phyloP scores from a whole-genome alignment of 1,139 yeast genomes.

The Pichia sp. region DNA sequence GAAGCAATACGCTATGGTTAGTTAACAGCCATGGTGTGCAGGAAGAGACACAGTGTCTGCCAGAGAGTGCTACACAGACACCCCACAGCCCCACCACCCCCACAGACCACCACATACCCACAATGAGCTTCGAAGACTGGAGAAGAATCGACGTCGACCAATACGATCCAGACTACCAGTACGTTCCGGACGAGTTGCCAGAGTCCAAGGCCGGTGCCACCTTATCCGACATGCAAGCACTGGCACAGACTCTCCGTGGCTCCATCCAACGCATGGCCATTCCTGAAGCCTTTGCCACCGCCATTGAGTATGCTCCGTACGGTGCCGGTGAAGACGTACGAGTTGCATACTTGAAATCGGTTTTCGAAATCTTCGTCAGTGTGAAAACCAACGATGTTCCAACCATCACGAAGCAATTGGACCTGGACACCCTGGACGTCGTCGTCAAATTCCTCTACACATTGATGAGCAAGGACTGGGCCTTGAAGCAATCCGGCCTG shows the following conservation, averaged over 20 bases:
- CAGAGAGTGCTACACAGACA: too few species aligned
- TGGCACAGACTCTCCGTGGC: constrained; percentile 58
- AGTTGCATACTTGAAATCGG: constrained; percentile 52
- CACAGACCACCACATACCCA: neutral
- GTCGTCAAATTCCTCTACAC: constrained; percentile 84
- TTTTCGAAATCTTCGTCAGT: constrained; percentile 72
- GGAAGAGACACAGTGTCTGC: neutral
- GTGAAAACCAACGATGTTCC: constrained; percentile 74
- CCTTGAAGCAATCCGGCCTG: constrained; percentile 85
- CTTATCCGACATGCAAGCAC: constrained; percentile 51
- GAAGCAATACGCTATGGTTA: neutral
- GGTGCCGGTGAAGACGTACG: constrained; percentile 64
- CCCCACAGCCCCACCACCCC: too few species aligned
- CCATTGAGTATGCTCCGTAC: constrained; percentile 78
- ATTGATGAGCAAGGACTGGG: constrained; percentile 74
- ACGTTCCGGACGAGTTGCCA: constrained; percentile 26
- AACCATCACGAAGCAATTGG: constrained; percentile 55
- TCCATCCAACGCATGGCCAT: constrained; percentile 73
- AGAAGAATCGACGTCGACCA: constrained; percentile 94
- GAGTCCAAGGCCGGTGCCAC: constrained; percentile 26
- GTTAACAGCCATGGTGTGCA: neutral
- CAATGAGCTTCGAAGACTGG: constrained; percentile 33
- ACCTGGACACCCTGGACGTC: constrained; percentile 67
- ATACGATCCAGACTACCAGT: constrained; percentile 67
- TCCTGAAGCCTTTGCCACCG: constrained; percentile 59